Base-by-base conservation (phyloP, 768 basidiomycete genomes). In the Suillus variegatus region DNA sequence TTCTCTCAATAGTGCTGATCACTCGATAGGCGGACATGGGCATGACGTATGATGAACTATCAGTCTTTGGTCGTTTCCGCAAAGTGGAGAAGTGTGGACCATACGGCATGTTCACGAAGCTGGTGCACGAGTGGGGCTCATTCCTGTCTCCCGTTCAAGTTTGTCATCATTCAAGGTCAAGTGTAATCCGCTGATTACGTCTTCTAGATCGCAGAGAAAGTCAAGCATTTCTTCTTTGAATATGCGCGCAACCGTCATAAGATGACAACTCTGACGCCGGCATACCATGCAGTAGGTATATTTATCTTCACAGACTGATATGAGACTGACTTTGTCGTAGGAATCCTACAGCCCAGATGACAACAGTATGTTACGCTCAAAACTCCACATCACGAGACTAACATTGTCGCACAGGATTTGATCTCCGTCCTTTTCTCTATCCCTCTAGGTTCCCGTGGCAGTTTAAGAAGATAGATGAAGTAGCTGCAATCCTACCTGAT, bases 21-120 rank as follows among this genome's bases (percentile, higher is more conserved):
- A 58, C 55, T 57, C 55, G 25, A 61, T 47, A 94, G 94, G 94
- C 86, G 20, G 97, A 99, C 72, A 99, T 99, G 97, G 97, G 97
- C 10, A 99, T 99, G 97, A 97, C 97, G 0, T 99, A 98, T 73
- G 92, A 98, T 70, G 97, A 99, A 70, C 83, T 99, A 22, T 96
- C 94, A 13, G 87, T 94, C 22, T 97, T 95, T 70, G 97, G 97
- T 32, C 84, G 96, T 36, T 83, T 99, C 32, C 88, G 97, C 61
- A 99, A 99, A 78, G 86, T 97, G 47, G 95, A 97, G 72, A 99
- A 99, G 80, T 95, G 94, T 75, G 97, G 97, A 3, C 97, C 97
- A 2, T 99, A 96, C 78, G 93, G 93, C 82, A 98, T 91, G 82
- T 99, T 97, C 74, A 96, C 94, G 41, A 98, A 98, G 79, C 83